Evolutionary conservation across 768 basidiomycete genomes (phyloP), one percentile per base, ranked within the genome.

Genomic region (Trametes maxima): DNA sequence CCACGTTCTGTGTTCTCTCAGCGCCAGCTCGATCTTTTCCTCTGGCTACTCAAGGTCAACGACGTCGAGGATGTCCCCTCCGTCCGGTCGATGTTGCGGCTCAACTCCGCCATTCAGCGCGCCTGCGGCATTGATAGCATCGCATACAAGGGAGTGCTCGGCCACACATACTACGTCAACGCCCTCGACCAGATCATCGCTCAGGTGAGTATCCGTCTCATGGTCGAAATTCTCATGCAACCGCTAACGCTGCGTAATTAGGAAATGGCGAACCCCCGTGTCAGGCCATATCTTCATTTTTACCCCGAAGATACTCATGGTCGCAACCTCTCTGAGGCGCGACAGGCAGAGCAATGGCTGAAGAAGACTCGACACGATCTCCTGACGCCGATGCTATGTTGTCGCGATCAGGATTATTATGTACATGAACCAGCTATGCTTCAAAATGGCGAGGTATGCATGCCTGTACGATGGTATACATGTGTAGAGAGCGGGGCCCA

Each of bases 261-360:
- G 64, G 64, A 65, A 35, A 57, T 65, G 54, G 40, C 54, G 2
- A 65, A 65, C 28, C 64, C 59, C 0, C 50, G 51, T 5, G 64
- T 65, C 6, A 59, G 59, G 3, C 50, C 54, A 1, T 21, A 57
- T n/a, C 46, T 65, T 1, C 54, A 25, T 2, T 60, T 65, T 17
- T 45, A 25, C 10, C 54, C 64, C 8, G 54, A 57, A 22, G 59
- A 53, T 13, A 16, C 6, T 7, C 36, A 10, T 10, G 43, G 17
- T 8, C 6, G 22, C 21, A 12, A 2, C 22, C 17, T 57, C 4
- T 3, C 13, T 3, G 56, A 65, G 11, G 64, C 54, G 0, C 25
- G 55, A 4, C 64, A 65, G 16, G 59, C 50, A 8, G 35, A 5
- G 16, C 42, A 45, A 6, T 65, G 64, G 64, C 35, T 39, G 0